phyloP scores from a whole-genome alignment of 352 stramenopile species.

The Saprolegnia parasitica region DNA sequence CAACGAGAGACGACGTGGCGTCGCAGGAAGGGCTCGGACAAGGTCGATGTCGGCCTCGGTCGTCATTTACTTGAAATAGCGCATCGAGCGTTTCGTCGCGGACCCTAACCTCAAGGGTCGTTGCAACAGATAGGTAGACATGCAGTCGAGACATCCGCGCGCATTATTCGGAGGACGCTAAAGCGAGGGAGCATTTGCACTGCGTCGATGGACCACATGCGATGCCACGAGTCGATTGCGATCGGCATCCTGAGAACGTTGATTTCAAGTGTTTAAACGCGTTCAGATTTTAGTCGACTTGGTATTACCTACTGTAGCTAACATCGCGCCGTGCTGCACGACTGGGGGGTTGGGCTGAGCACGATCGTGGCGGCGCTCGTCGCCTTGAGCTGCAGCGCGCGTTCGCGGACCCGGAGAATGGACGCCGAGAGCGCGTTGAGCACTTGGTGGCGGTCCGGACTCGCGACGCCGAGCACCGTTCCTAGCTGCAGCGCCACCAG shows the following conservation, averaged over 20 bases:
- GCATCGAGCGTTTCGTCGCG: neutral
- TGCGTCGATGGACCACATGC: no score
- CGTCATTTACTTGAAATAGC: neutral
- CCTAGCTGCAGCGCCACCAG: neutral
- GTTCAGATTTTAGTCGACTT: no score
- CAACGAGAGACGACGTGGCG: neutral
- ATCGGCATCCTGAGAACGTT: no score
- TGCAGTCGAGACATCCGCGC: no score
- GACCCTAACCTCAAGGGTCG: no score
- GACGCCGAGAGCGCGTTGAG: neutral
- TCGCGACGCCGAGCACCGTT: neutral
- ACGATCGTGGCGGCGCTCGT: slow-evolving; percentile 1
- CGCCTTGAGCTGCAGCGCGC: neutral
- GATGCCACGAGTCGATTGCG: no score
- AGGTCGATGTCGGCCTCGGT: neutral
- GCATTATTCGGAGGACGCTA: no score
- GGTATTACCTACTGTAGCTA: no score
- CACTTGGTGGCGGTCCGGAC: neutral
- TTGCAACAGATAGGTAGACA: no score
- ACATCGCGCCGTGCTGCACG: no score
- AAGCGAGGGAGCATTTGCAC: no score
- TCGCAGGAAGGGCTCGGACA: neutral
- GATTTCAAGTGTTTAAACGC: no score
- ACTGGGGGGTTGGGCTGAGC: neutral
- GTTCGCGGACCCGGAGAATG: neutral